Conservation (phyloP, 306 rosid species). For the Parietaria judaica region DNA sequence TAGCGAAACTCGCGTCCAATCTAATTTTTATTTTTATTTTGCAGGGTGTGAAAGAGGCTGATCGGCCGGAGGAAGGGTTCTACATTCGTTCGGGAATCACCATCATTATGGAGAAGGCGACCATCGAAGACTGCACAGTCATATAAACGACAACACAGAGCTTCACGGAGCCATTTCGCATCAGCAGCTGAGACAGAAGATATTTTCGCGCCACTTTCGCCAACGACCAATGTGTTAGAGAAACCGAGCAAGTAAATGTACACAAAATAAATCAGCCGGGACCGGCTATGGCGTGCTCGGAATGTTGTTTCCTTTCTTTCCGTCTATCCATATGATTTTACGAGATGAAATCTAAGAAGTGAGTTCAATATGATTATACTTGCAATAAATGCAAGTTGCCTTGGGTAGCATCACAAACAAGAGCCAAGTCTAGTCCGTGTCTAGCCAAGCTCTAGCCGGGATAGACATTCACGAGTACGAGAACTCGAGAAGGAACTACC, state of each 20-base stretch:
- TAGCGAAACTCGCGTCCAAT: not conserved
- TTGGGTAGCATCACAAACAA: too few relatives aligned
- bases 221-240: conserved; percentile 14
- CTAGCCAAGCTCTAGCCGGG: too few relatives aligned
- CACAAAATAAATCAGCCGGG: not conserved
- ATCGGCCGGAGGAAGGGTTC: conserved; percentile 69
- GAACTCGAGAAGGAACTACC: too few relatives aligned
- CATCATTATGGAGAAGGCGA: conserved; percentile 61
- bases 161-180: conserved; percentile 4
- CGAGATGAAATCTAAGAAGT: too few relatives aligned
- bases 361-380: too few relatives aligned
- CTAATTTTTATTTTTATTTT: conserved; percentile 8
- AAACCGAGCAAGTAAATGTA: conserved; percentile 24
- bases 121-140: conserved; percentile 54
- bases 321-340: too few relatives aligned
- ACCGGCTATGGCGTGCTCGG: too few relatives aligned
- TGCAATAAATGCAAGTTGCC: too few relatives aligned
- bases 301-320: too few relatives aligned
- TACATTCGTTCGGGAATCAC: conserved; percentile 79
- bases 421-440: too few relatives aligned
- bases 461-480: too few relatives aligned
- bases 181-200: conserved; percentile 6
- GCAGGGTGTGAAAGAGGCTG: conserved; percentile 80
- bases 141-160: conserved; percentile 32
- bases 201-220: conserved; percentile 9